Base-by-base conservation (phyloP, 1,284 basidiomycete species). In the Cryptococcus sp. region DNA sequence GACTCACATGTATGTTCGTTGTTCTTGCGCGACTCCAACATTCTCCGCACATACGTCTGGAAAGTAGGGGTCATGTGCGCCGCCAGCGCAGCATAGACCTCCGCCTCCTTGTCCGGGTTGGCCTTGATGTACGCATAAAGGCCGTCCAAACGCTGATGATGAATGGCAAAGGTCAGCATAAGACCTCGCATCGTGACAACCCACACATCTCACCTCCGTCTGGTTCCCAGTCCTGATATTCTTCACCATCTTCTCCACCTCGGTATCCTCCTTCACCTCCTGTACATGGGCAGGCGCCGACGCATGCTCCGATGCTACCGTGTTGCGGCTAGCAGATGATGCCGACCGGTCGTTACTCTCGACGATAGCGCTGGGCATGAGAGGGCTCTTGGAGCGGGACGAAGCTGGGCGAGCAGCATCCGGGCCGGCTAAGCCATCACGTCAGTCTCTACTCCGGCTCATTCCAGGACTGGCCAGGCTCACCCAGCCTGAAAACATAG, bases 141-240 rank as follows among this genome's bases (percentile, higher is more conserved):
- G 65, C 94, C 91, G n/a, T 91, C 93, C 57, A 99, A 94, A 4
- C 91, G 92, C 77, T 93, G 87, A 73, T 88, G 87, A 75, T 89
- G 86, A 77, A 88, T n/a, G n/a, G 79, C 7, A 85, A 87, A 18
- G 12, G 35, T 12, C 18, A 46, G 33, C 16, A 18, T 18, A 33
- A 35, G 46, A 57, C 46, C 44, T 54, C 52, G n/a, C 51, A 15
- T 63, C 89, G 70, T 87, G 85, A 33, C 9, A 9, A 33, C 28
- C 9, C 28, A 33, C 9, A n/a, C 21, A 9, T 59, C 62, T 62
- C 59, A 65, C 67, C 59, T 62, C 52, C 47, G 57, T 50, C 56
- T 67, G 66, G 46, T 61, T 58, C 8, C 60, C 61, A 18, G 54
- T 56, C 23, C 56, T 43, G 13, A 68, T 39, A 12, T 57, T 59